Conservation (phyloP, 441 rosid species). For the Syzygium malaccense region DNA sequence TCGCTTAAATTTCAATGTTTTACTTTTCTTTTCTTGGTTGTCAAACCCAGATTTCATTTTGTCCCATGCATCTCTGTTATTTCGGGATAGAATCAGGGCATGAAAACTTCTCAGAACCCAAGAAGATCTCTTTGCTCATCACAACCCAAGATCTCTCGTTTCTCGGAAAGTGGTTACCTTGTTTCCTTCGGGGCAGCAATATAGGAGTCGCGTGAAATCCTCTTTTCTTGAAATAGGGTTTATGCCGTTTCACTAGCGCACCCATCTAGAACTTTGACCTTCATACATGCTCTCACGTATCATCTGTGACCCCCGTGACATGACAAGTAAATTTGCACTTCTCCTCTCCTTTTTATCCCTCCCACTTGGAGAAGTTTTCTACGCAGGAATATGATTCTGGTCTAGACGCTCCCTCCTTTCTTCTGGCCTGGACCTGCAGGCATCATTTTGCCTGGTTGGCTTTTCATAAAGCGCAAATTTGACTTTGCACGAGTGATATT, state of each 20-base stretch:
- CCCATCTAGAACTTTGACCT: background rate
- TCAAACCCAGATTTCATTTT: background rate
- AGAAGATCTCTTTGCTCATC: background rate
- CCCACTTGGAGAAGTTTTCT: background rate
- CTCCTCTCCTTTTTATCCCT: background rate
- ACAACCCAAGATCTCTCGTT: background rate
- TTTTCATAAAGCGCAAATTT: background rate
- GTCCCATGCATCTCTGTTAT: background rate
- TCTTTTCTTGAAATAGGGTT: background rate
- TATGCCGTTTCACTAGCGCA: background rate
- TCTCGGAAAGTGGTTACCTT: background rate
- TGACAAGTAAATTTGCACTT: background rate
- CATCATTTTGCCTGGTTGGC: background rate
- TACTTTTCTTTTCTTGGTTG: background rate
- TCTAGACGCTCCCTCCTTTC: background rate
- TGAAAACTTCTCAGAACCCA: background rate
- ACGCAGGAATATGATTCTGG: background rate
- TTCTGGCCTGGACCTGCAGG: background rate
- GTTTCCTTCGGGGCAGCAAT: background rate
- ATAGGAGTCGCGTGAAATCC: background rate
- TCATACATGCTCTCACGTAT: background rate
- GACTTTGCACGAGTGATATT: background rate
- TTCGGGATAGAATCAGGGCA: background rate
- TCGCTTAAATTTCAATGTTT: background rate
- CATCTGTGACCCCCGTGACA: background rate